Conservation (phyloP, 2,329 filamentous ascomycete species). For the Penicillium janthinellum region DNA sequence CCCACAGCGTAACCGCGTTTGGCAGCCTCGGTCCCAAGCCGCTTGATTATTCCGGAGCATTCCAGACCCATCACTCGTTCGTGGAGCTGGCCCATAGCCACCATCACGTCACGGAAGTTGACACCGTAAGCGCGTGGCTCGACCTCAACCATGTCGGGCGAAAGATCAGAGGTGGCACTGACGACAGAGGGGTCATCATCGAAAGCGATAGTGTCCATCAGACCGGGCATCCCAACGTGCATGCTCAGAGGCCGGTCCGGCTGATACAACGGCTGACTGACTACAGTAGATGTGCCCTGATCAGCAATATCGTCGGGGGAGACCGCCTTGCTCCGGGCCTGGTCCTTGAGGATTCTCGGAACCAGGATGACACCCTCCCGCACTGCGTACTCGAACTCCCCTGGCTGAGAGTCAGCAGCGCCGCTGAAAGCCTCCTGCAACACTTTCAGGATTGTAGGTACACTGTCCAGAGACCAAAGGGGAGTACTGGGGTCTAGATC, state of each 20-base stretch:
- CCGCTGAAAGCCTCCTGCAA: neutral
- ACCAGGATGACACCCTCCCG: neutral
- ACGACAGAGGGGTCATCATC: neutral
- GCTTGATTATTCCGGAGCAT: conserved; percentile 2
- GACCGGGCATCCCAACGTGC: neutral
- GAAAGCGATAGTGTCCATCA: neutral
- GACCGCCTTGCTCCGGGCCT: neutral
- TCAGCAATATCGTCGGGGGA: neutral
- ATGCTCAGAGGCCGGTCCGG: neutral
- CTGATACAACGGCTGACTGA: neutral
- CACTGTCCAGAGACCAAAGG: neutral
- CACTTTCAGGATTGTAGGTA: neutral
- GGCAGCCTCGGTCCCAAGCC: neutral
- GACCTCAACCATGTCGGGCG: conserved; percentile 1
- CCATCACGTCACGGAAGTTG: conserved; percentile 35
- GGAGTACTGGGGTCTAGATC: neutral
- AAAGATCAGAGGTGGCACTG: neutral
- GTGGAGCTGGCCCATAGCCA: conserved; percentile 2
- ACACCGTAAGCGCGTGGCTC: conserved; percentile 14
- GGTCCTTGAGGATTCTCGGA: neutral
- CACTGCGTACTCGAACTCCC: neutral
- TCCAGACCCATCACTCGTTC: conserved; percentile 1
- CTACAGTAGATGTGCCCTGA: neutral
- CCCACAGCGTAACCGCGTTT: neutral
- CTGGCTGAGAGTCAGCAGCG: neutral